Base-by-base conservation (phyloP, 805 yeast genomes). In the Grigorovia yakushimaensis region DNA sequence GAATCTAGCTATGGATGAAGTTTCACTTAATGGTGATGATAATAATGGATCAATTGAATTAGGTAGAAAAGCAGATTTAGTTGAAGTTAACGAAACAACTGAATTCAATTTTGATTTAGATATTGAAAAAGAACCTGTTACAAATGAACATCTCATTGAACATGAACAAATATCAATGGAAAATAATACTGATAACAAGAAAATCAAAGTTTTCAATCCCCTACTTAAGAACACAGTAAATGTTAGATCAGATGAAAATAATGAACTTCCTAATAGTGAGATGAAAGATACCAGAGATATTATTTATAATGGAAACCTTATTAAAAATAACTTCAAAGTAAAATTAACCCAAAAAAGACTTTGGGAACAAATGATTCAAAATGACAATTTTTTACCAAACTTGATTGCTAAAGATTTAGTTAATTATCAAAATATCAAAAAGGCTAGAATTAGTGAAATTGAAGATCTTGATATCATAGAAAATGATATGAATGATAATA, bases 51-150 rank as follows among this genome's bases (percentile, higher is more conserved):
- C 89, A 0, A 72, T 86, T 40, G 95, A 86, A 60, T 55, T 79
- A 41, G 86, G 83, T 9, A 76, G 93, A 62, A 73, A 74, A 44
- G 64, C 59, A 4, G 70, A 64, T 22, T 60, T 59, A 7, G 49
- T 53, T 5, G 37, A 48, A 19, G 39, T 52, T 4, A 58, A 57
- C 9, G 62, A 62, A 39, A 55, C 55, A 17, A 57, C 70, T 30
- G 82, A 77, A 47, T 65, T 78, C 47, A 81, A 76, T 23, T 68
- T 81, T 41, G 81, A 79, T 54, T 67, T 81, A 42, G 77, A 72
- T 44, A 62, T 70, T 43, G 74, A 69, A 11, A 60, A 69, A 43
- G 68, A 60, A 38, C 71, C 52, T 3, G 48, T 39, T 7, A 44
- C 47, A 18, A 67, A 64, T 17, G 62, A 60, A 39, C 63, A 59